Percentiles rank a stretch among this genome's conserved stretches.
phyloP scores from a whole-genome alignment of 176 grass and related monocot species.

The Cenchrus americanus region DNA sequence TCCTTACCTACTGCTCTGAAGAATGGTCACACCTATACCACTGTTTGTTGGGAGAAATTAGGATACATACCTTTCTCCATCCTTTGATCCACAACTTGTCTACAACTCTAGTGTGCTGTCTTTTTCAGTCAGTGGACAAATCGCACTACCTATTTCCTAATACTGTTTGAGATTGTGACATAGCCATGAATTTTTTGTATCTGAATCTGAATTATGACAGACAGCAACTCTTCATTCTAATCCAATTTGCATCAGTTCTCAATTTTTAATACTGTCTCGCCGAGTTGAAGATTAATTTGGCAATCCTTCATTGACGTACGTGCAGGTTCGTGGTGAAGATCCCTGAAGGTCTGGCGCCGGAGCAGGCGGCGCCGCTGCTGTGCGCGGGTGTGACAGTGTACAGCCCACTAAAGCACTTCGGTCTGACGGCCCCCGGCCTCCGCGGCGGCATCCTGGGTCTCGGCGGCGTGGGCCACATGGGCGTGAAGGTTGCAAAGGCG shows the following conservation, averaged over 20 bases:
- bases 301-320: too few relatives aligned
- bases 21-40: not conserved
- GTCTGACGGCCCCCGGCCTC: slow-evolving; percentile 60
- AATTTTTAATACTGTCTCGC: too few relatives aligned
- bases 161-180: too few relatives aligned
- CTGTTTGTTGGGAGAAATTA: slow-evolving; percentile 29
- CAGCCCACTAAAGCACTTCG: slow-evolving; percentile 94
- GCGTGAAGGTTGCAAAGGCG: slow-evolving; percentile 86
- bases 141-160: not conserved
- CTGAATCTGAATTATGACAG: not conserved
- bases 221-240: not conserved
- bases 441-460: slow-evolving; percentile 79
- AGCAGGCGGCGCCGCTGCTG: slow-evolving; percentile 89
- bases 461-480: slow-evolving; percentile 96
- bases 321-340: slow-evolving; percentile 88
- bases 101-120: not conserved
- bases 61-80: not conserved
- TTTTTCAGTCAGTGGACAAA: slow-evolving; percentile 25
- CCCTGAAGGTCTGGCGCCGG: slow-evolving; percentile 62
- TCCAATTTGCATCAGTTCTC: not conserved
- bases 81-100: not conserved
- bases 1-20: slow-evolving; percentile 34
- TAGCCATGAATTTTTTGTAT: too few relatives aligned
- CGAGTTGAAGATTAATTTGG: too few relatives aligned
- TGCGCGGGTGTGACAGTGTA: slow-evolving; percentile 94